Base-by-base conservation (phyloP, 225 moss, liverwort and hornwort species). In the Marchantia paleacea region DNA sequence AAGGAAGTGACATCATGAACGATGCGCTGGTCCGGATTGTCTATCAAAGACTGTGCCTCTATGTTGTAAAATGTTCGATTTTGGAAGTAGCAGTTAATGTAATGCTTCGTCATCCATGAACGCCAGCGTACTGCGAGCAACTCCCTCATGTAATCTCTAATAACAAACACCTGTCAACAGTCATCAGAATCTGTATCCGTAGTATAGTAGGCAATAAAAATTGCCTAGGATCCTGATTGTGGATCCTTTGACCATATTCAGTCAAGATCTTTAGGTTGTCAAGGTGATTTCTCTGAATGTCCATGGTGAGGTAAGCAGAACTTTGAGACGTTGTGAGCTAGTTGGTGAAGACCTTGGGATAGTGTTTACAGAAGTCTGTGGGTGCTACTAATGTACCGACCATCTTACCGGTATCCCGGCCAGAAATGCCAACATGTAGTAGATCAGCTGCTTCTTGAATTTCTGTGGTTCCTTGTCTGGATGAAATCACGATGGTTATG, bases 11-110 rank as follows among this genome's bases (percentile, higher is more conserved):
- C 75, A 78, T 97, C 97, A 71, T 97, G 92, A 52, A 97, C 94
- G 78, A 97, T 93, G 52, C 94, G 93, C 85, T 97, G 97, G 86
- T 97, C 97, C 29, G 97, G 97, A 80, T 97, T 97, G 82, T 97
- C 97, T 69, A 97, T 87, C 61, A 97, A 92, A 76, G 97, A 94
- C 82, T 94, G 93, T 50, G 94, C 90, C 87, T 97, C 91, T 71
- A 97, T 93, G 64, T 86, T 91, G 82, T 97, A 97, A 83, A 94
- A 97, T 67, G 89, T 93, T 63, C 89, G 90, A 73, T 94, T 93
- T 7, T 91, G 84, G 66, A 97, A 94, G 83, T 97, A 97, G 63
- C 84, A 90, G 79, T 91, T 89, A 83, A 97, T 82, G 80, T 93
- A 97, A 12, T 86, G 75, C 71, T 87, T 93, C 80, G 97, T 97